A percentile compares a stretch with the other conserved stretches of the same genome.
phyloP scores from a whole-genome alignment of 1,284 basidiomycete genomes.

The Leucoagaricus sp. region DNA sequence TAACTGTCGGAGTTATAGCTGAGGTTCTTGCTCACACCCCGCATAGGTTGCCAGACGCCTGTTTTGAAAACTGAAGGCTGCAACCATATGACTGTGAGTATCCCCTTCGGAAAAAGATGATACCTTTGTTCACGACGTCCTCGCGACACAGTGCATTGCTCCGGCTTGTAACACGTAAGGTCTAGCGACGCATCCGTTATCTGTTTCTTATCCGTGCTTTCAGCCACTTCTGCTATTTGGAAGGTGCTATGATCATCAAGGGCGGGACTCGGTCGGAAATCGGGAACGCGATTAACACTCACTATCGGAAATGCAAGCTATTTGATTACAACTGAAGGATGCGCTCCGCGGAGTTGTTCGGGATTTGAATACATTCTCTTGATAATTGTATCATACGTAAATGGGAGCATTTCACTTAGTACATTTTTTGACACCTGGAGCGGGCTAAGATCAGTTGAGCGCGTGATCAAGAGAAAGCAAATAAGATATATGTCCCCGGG shows the following conservation, averaged over 20 bases:
- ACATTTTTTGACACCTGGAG: too few relatives aligned
- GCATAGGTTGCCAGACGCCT: slow-evolving; percentile 58
- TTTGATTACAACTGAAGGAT: slow-evolving; percentile 41
- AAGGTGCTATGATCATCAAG: slow-evolving; percentile 51
- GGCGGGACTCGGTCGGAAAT: slow-evolving; percentile 48
- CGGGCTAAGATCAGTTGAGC: too few relatives aligned
- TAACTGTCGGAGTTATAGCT: not conserved
- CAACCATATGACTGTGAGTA: slow-evolving; percentile 61
- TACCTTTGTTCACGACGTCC: not conserved
- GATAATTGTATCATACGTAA: too few relatives aligned
- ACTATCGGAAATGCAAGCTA: slow-evolving; percentile 46
- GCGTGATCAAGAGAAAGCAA: too few relatives aligned
- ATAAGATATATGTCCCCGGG: too few relatives aligned
- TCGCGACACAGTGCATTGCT: slow-evolving; percentile 46
- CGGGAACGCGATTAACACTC: slow-evolving; percentile 38
- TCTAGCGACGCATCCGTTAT: too few relatives aligned
- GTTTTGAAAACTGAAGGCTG: slow-evolving; percentile 59
- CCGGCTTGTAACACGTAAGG: slow-evolving; percentile 60
- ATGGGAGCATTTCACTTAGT: too few relatives aligned
- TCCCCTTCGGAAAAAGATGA: not conserved
- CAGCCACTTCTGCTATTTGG: slow-evolving; percentile 65
- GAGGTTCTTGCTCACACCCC: not conserved
- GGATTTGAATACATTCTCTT: too few relatives aligned
- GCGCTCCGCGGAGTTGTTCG: too few relatives aligned
- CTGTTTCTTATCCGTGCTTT: too few relatives aligned